Percentiles rank a stretch among this genome's conserved stretches.
These are phyloP conservation scores for Fusarium subtropicale DNA, from an alignment of 2,329 filamentous ascomycete genomes.

Conservation along the genomic window DNA sequence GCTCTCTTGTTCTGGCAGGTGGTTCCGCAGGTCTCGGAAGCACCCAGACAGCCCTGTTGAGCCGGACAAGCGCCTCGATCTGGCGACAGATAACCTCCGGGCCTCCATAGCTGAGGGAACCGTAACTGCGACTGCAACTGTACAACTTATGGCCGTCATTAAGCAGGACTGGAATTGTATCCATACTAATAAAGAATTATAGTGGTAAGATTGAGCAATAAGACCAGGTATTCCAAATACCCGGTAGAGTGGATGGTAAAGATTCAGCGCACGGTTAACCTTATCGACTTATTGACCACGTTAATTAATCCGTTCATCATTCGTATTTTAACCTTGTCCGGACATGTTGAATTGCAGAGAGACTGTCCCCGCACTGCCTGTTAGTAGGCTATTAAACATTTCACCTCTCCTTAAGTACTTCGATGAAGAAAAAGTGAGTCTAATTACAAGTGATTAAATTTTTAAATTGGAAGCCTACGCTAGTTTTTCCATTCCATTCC, in stretches of 20 bases:
- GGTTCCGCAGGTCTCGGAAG: constrained; percentile 8
- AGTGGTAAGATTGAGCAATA: not conserved
- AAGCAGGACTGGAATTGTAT: not conserved
- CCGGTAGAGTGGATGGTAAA: not conserved
- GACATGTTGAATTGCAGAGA: not conserved
- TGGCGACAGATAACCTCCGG: constrained; percentile 6
- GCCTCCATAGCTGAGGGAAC: constrained; percentile 1
- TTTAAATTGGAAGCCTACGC: not conserved
- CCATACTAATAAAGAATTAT: not conserved
- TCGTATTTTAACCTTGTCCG: not conserved
- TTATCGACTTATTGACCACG: not conserved
- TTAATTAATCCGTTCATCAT: not conserved
- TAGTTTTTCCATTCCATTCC: constrained; percentile 1
- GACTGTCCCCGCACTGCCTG: not conserved
- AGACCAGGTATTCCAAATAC: not conserved
- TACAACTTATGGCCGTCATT: not conserved
- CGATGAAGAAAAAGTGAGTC: not conserved
- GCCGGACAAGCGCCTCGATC: constrained; percentile 13
- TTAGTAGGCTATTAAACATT: not conserved
- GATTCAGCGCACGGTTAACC: not conserved
- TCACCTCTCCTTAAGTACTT: not conserved
- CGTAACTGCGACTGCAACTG: not conserved
- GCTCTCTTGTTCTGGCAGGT: constrained; percentile 30
- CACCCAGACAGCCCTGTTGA: constrained; percentile 2
- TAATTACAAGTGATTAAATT: not conserved